Base-by-base conservation (phyloP, 805 yeast genomes). In the Ogataea trehaloabstinens region DNA sequence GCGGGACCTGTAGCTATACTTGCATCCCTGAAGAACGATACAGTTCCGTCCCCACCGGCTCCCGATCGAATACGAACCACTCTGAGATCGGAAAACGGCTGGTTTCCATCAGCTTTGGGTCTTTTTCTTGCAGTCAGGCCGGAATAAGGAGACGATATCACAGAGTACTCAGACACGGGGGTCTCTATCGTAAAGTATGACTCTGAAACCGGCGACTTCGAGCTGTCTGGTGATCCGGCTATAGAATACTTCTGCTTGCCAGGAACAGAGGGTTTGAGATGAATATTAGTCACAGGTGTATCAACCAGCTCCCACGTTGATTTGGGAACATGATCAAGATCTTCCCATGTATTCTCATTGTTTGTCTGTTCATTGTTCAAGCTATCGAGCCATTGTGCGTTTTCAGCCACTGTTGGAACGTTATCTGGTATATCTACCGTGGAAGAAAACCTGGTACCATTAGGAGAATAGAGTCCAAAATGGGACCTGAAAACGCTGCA, bases 1-100 rank as follows among this genome's bases (percentile, higher is more conserved):
- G 99, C 95, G 0, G 99, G 98, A 0, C 99, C 99, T 15, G 74
- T 72, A 0, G 95, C 72, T 30, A 86, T 65, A 28, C 89, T 86
- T 3, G 95, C 85, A 49, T 88, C 98, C 48, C 96, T 70, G 42
- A 82, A 74, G 61, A 93, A 93, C 0, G 97, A 84, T 0, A 88
- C 82, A 22, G 76, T 70, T 5, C 99, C 99, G 56, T 82, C 71
- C 2, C 99, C 99, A 16, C 99, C 99, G 28, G 66, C 70, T 0
- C 99, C 99, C 19, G 95, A 78, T 3, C 65, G 58, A 6, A 88
- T 66, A 39, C 76, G 76, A 7, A 91, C 70, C 6, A 86, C 72
- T 42, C 82, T 74, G 3, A 87, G 63, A 58, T 90, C 97, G 2
- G 78, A 64, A 54, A 75, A 82, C 25, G 63, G 53, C 39, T 69